These are phyloP conservation scores for Podospora didyma DNA, from an alignment of 495 filamentous ascomycete species.

Conservation along the genomic window DNA sequence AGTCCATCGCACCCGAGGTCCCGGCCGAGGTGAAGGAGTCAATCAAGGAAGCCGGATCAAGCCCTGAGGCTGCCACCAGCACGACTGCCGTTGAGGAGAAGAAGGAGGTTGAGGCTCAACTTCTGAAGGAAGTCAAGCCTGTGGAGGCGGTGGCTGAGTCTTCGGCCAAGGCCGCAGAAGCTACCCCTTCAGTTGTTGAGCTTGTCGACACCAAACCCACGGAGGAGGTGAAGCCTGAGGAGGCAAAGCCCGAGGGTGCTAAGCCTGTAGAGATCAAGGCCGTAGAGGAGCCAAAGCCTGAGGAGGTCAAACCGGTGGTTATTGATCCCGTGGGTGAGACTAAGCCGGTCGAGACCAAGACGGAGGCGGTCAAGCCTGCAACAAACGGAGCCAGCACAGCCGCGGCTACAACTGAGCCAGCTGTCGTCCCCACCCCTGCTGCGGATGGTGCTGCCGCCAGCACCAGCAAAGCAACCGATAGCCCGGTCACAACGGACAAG, in stretches of 20 bases:
- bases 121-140: constrained; percentile 46
- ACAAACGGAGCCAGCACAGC: constrained; percentile 23
- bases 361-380: constrained; percentile 7
- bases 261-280: background rate
- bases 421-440: constrained; percentile 16
- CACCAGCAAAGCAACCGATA: constrained; percentile 9
- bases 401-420: background rate
- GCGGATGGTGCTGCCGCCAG: constrained; percentile 11
- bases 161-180: constrained; percentile 11
- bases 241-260: constrained; percentile 6
- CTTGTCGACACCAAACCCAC: constrained; percentile 6
- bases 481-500: constrained; percentile 33
- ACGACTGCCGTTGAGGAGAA: constrained; percentile 70
- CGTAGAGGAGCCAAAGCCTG: constrained; percentile 2
- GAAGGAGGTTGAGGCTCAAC: constrained; percentile 66
- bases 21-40: constrained; percentile 73
- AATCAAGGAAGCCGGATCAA: constrained; percentile 55
- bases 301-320: background rate
- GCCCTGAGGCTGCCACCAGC: constrained; percentile 69
- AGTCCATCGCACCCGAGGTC: constrained; percentile 49
- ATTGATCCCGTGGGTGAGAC: no score
- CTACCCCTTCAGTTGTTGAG: background rate
- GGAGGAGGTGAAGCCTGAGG: constrained; percentile 1
- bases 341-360: constrained; percentile 16
- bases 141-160: constrained; percentile 17